Evolutionary conservation across 169 alveolate genomes (phyloP), one percentile per base, ranked within the genome.

Genomic region (Babesia ovis): DNA sequence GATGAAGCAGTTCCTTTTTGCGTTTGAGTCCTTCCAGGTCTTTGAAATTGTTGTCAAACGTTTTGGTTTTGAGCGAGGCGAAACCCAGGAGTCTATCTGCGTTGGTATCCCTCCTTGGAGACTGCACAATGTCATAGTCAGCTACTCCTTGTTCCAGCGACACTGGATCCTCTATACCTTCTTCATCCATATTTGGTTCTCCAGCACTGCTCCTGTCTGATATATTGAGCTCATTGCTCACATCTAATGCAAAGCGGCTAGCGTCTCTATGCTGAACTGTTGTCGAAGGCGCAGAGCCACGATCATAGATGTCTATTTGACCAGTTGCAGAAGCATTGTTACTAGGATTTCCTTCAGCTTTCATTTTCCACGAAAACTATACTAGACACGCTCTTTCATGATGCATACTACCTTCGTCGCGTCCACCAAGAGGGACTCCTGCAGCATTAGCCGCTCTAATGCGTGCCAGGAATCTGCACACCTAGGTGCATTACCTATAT

Each of bases 11-110:
- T 31, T 77, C 86, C 16, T 42, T 56, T 18, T 77, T 59, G 67
- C 81, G 79, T 29, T 59, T 68, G 34, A 77, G 68, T 23, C 66
- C 76, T 25, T 77, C 79, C 8, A 77, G 50, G 29, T 68, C 79
- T 66, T 68, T 77, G 66, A 77, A 68, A 45, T 77, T 77, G 35
- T 77, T 77, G 56, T 77, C 86, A 48, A 77, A 77, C 12, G 86
- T 77, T 53, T 77, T 51, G 18, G 80, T 58, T 51, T 67, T 77
- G 23, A 77, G 81, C 20, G 79, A 41, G 1, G 86, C 55, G 31
- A 77, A 77, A 6, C 86, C 81, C 53, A 23, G 22, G 12, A 58
- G 74, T 31, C 60, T 45, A 27, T 68, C 60, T 23, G 39, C 75
- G 18, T 54, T 20, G 18, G 71, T 23, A n/a, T 61, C 41, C 41